Evolutionary conservation across 2,329 filamentous ascomycete species (phyloP).

Genomic region (Fusarium acutatum): DNA sequence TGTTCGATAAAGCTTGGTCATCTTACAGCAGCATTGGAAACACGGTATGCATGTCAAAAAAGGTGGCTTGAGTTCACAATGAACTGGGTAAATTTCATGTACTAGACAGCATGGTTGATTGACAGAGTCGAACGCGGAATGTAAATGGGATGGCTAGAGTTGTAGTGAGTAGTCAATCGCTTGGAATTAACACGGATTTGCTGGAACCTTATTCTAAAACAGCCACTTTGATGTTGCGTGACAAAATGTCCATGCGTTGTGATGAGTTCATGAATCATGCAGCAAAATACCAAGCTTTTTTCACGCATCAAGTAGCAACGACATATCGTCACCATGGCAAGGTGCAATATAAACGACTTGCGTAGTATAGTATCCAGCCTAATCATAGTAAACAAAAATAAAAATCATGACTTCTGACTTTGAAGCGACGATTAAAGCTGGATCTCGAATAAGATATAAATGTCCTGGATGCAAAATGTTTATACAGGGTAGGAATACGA

Average conservation of each 20-base stretch:
- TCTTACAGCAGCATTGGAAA: rapidly evolving
- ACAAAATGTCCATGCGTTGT: neutral
- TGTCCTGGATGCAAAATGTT: neutral
- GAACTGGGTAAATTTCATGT: rapidly evolving
- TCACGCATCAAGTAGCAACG: rapidly evolving
- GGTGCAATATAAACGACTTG: rapidly evolving
- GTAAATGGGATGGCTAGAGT: neutral
- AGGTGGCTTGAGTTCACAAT: rapidly evolving
- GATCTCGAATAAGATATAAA: too few relatives aligned
- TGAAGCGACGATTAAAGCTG: too few relatives aligned
- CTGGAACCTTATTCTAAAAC: neutral
- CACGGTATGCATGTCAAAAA: rapidly evolving
- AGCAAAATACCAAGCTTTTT: rapidly evolving
- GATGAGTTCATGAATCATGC: neutral
- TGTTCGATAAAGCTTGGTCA: neutral
- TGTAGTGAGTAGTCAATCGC: neutral
- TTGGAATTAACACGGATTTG: neutral
- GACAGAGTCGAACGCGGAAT: neutral
- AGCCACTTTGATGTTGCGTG: neutral
- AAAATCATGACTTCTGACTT: rapidly evolving
- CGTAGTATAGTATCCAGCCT: rapidly evolving
- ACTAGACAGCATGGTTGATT: rapidly evolving
- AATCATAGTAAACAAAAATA: rapidly evolving
- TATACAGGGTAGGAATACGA: neutral
- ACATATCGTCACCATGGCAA: too few relatives aligned